A percentile compares a stretch with the other conserved stretches of the same genome.
These are phyloP conservation scores for Globisporangium recalcitrans DNA, from an alignment of 352 stramenopile species.

Conservation along the genomic window DNA sequence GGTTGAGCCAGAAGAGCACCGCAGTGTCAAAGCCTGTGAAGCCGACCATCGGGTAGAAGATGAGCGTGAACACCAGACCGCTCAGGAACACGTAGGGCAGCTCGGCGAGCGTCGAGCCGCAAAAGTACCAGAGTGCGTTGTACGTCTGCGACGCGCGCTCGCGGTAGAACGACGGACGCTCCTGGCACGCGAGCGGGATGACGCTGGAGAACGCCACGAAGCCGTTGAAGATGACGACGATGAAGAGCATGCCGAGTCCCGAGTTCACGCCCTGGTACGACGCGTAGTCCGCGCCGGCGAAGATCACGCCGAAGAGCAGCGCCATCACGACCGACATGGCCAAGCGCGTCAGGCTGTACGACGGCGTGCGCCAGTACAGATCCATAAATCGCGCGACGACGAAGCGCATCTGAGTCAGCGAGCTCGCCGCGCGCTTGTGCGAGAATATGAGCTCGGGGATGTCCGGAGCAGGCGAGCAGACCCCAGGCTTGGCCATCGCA, in stretches of 20 bases:
- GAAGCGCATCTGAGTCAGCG: neutral
- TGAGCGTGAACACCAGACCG: no score
- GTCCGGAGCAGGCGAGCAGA: no score
- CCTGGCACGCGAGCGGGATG: conserved; percentile 13
- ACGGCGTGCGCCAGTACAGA: neutral
- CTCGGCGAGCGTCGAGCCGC: neutral
- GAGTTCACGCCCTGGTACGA: neutral
- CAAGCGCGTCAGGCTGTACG: neutral
- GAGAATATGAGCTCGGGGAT: neutral
- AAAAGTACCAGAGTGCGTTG: conserved; percentile 45
- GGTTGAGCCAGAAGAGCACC: conserved; percentile 29
- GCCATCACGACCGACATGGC: neutral
- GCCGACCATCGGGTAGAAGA: no score
- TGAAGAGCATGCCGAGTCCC: neutral
- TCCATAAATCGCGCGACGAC: neutral
- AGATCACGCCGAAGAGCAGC: neutral
- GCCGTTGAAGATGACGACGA: neutral
- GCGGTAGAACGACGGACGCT: conserved; percentile 87
- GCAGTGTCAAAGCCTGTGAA: no score
- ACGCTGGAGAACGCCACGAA: neutral
- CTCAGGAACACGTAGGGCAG: neutral
- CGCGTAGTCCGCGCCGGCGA: neutral
- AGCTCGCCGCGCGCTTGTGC: neutral
- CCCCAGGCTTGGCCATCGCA: neutral
- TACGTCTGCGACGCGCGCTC: conserved; percentile 85